phyloP scores from a whole-genome alignment of 805 yeast species.

The Candida sonorensis region DNA sequence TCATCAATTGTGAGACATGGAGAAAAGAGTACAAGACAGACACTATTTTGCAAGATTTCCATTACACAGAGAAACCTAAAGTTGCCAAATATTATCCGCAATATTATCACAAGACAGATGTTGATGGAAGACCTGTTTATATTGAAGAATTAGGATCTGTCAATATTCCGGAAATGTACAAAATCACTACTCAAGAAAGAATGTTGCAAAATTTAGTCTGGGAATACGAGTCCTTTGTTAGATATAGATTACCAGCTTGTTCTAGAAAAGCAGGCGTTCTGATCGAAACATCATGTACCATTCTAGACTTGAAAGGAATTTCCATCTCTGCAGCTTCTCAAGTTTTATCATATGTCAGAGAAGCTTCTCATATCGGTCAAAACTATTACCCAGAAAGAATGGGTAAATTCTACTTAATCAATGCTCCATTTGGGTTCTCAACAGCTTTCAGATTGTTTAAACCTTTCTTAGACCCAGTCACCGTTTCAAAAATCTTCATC shows the following conservation, averaged over 20 bases:
- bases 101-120: constrained; percentile 95
- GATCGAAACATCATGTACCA: constrained; percentile 94
- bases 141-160: constrained; percentile 91
- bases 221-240: constrained; percentile 92
- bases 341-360: constrained; percentile 82
- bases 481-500: constrained; percentile 90
- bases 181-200: constrained; percentile 90
- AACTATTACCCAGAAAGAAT: constrained; percentile 98
- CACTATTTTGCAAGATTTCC: constrained; percentile 80
- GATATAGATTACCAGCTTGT: constrained; percentile 86
- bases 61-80: constrained; percentile 85
- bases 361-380: constrained; percentile 92
- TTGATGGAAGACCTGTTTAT: constrained; percentile 94
- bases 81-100: constrained; percentile 93
- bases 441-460: constrained; percentile 88
- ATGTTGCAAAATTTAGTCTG: constrained; percentile 94
- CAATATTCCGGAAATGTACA: constrained; percentile 83
- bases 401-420: constrained; percentile 95
- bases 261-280: constrained; percentile 73
- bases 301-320: constrained; percentile 91
- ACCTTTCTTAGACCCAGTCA: constrained; percentile 95
- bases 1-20: constrained; percentile 84
- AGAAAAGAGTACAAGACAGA: constrained; percentile 80
- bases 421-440: constrained; percentile 96
- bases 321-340: constrained; percentile 77